Conservation (phyloP, 345 rosid species). For the Trapa bicornis region DNA sequence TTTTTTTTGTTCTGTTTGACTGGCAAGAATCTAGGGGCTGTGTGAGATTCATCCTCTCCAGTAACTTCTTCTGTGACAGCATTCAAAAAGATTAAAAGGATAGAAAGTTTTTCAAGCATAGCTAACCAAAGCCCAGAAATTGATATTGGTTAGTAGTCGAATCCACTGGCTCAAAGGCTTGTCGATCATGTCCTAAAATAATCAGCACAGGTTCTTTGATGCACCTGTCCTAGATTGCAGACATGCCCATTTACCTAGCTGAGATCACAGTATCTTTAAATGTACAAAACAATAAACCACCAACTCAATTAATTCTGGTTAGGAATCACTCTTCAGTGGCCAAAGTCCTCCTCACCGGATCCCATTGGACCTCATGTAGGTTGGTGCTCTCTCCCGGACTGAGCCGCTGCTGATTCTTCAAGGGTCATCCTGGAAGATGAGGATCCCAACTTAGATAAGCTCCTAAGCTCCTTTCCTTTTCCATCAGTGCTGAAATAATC, state of each 20-base stretch:
- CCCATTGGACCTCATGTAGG: neutral
- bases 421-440: neutral
- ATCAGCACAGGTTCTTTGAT: neutral
- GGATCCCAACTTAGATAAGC: slow-evolving; percentile 6
- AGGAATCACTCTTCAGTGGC: neutral
- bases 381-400: neutral
- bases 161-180: neutral
- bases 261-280: neutral
- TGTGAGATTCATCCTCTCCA: neutral
- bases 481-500: slow-evolving; percentile 48
- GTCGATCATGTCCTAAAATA: neutral
- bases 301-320: neutral
- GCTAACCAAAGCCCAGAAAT: neutral
- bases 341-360: neutral
- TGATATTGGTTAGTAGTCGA: neutral
- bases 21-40: neutral
- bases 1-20: neutral
- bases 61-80: neutral
- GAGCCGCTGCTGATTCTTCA: neutral
- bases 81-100: neutral
- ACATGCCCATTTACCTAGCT: neutral
- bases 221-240: neutral
- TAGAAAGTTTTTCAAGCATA: neutral
- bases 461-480: slow-evolving; percentile 26
- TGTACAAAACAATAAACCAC: neutral